Percentiles rank a stretch among this genome's conserved stretches.
phyloP scores from a whole-genome alignment of 148 eudicot species.

The Talinum fruticosum region DNA sequence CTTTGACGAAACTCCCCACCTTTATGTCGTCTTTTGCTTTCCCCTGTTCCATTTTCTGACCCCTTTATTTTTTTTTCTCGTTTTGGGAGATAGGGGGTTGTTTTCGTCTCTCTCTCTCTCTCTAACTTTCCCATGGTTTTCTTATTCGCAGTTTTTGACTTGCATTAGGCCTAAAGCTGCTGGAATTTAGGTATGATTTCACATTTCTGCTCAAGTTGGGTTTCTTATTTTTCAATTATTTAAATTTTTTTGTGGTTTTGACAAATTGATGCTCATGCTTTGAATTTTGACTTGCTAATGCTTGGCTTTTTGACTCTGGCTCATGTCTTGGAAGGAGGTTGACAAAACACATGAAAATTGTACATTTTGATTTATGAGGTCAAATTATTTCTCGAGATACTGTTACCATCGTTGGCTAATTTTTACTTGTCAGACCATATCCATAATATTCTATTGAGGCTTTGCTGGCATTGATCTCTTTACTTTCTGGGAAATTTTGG shows the following conservation, averaged over 20 bases:
- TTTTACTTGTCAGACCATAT: constrained; percentile 2
- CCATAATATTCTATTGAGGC: background rate
- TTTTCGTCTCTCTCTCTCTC: constrained; percentile 3
- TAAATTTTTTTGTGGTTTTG: no score
- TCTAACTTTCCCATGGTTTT: constrained; percentile 10
- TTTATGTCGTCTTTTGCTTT: constrained; percentile 33
- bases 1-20: constrained; percentile 25
- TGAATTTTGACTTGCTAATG: background rate
- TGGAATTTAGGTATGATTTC: constrained; percentile 12
- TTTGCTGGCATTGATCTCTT: constrained; percentile 6
- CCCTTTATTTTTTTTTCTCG: background rate
- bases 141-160: constrained; percentile 20
- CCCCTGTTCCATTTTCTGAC: constrained; percentile 18
- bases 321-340: constrained; percentile 4
- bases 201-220: constrained; percentile 1
- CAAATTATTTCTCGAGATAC: constrained; percentile 15
- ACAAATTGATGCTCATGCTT: background rate
- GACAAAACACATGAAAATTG: background rate
- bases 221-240: background rate
- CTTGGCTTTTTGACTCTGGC: background rate
- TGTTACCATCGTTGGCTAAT: constrained; percentile 14
- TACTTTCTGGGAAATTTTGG: background rate
- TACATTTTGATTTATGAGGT: background rate
- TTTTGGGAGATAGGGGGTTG: background rate
- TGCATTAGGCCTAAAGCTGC: background rate